Evolutionary conservation across 352 stramenopile genomes (phyloP).

Genomic region (Hyphochytrium catenoides): DNA sequence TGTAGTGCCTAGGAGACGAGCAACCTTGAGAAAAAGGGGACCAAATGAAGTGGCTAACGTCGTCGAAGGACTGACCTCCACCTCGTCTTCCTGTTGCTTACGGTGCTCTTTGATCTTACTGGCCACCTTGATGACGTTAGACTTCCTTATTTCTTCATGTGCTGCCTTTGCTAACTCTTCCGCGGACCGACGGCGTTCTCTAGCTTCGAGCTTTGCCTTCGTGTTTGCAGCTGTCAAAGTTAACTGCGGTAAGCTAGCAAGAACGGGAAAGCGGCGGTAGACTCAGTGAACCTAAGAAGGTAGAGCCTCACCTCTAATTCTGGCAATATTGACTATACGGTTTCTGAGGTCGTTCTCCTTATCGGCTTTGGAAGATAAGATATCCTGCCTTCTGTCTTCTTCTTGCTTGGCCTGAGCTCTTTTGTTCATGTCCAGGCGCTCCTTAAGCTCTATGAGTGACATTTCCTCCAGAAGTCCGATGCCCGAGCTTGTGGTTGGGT

Average conservation of each 20-base stretch:
- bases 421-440: conserved; percentile 52
- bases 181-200: conserved; percentile 20
- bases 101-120: conserved; percentile 37
- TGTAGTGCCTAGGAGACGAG: conserved; percentile 20
- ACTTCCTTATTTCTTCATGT: conserved; percentile 13
- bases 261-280: too few species aligned
- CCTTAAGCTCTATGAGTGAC: conserved; percentile 55
- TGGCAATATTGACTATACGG: conserved; percentile 45
- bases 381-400: conserved; percentile 26
- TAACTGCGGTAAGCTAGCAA: background rate
- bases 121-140: conserved; percentile 35
- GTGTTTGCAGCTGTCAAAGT: conserved; percentile 1
- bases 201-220: conserved; percentile 23
- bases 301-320: conserved; percentile 23
- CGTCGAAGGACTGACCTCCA: too few species aligned
- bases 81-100: conserved; percentile 19
- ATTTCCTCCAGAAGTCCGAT: conserved; percentile 72
- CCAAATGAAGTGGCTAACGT: too few species aligned
- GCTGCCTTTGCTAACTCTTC: conserved; percentile 24
- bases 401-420: conserved; percentile 36
- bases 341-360: conserved; percentile 39
- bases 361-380: conserved; percentile 39
- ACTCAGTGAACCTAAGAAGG: too few species aligned
- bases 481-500: conserved; percentile 59
- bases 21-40: too few species aligned